Base-by-base conservation (phyloP, 345 rosid genomes). In the Populus alba region DNA sequence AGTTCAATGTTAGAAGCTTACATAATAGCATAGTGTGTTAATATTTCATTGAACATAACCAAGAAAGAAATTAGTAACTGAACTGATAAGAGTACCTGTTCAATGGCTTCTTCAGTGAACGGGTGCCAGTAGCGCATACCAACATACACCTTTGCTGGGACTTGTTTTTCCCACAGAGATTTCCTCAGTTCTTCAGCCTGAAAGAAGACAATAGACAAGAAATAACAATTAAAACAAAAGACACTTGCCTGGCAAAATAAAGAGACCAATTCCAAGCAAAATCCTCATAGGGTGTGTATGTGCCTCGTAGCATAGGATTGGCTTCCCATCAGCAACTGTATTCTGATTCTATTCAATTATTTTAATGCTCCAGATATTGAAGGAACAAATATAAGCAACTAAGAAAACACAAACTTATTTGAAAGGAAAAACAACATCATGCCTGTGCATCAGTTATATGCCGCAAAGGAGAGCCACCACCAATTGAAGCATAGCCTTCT, bases 61-160 rank as follows among this genome's bases (percentile, higher is more conserved):
- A 49, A 25, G 20, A 72, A 47, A 62, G 8, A 6, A 22, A 47
- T 65, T 27, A 23, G 65, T 20, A 27, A n/a, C 25, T 78, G 2
- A 29, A 53, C 31, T 49, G 71, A 78, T 31, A 31, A 31, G 39
- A 68, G 17, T 85, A 95, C 99, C 99, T 89, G 96, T 78, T 92
- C 97, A 77, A 95, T 95, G 53, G 99, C 99, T 88, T 95, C 97
- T 83, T 95, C 99, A 8, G 98, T 95, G 88, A 93, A 95, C 63
- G 98, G 99, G 85, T 95, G 99, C 99, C 99, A 95, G 79, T 95
- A 95, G 15, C 98, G 93, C 99, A 95, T 95, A 71, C 99, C 99
- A 70, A 95, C 97, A 85, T 95, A 95, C 6, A 93, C 98, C 77
- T 92, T 91, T 25, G 98, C 97, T 3, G 94, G 98, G 61, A 93